Evolutionary conservation across 176 grass and related monocot species (phyloP).

Genomic region (Puccinellia tenuiflora): DNA sequence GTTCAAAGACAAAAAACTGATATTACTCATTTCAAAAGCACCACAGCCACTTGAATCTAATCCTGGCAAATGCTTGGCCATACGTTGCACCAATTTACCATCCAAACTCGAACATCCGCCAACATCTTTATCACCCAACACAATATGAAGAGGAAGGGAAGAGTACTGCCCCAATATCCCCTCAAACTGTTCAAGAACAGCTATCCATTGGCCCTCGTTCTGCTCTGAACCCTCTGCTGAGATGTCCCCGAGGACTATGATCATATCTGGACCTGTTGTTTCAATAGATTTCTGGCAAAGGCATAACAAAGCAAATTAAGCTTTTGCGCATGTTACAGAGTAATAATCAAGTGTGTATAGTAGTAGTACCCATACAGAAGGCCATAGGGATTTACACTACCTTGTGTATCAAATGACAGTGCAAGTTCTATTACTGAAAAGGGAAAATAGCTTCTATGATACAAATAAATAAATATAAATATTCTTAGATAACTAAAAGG

Average conservation of each 20-base stretch:
- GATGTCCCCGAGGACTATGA: slow-evolving; percentile 74
- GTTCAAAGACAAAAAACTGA: slow-evolving; percentile 72
- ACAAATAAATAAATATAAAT: neutral
- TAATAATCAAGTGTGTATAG: neutral
- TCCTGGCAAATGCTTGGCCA: slow-evolving; percentile 43
- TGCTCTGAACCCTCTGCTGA: slow-evolving; percentile 58
- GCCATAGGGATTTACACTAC: neutral
- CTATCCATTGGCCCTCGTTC: slow-evolving; percentile 47
- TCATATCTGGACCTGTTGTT: slow-evolving; percentile 57
- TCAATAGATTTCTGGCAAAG: slow-evolving; percentile 51
- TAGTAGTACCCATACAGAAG: neutral
- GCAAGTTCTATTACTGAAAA: neutral
- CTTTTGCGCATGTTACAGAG: neutral
- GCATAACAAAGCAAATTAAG: neutral
- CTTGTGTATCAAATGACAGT: neutral
- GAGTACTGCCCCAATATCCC: slow-evolving; percentile 46
- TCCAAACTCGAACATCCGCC: slow-evolving; percentile 51
- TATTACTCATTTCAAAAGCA: slow-evolving; percentile 56
- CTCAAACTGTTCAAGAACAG: slow-evolving; percentile 59
- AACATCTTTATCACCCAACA: slow-evolving; percentile 70
- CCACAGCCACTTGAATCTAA: slow-evolving; percentile 59
- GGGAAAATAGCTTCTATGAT: neutral
- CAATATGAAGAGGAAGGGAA: slow-evolving; percentile 62
- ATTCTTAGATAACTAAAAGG: neutral
- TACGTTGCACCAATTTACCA: slow-evolving; percentile 24